phyloP scores from a whole-genome alignment of 2,329 filamentous ascomycete genomes.

The Neoarthrinium moseri region DNA sequence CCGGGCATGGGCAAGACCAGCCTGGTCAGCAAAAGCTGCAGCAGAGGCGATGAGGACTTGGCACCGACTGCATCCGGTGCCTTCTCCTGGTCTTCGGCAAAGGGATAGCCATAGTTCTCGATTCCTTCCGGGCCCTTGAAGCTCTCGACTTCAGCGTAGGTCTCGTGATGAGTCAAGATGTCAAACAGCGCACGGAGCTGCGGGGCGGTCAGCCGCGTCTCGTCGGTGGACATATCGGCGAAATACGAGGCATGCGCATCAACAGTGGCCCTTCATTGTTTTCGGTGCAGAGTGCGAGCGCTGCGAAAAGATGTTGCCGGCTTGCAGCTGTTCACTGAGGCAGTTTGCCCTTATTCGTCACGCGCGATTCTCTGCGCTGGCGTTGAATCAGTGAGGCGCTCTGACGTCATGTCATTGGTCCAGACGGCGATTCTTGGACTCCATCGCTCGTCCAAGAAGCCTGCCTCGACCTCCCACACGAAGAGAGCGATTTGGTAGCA shows the following conservation, averaged over 20 bases:
- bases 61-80: constrained; percentile 18
- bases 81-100: constrained; percentile 34
- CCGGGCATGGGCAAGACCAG: constrained; percentile 67
- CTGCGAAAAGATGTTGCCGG: too few species aligned
- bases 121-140: constrained; percentile 68
- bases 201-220: constrained; percentile 23
- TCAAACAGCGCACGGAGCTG: constrained; percentile 57
- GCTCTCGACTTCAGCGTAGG: constrained; percentile 66
- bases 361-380: too few species aligned
- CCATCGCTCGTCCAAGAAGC: too few species aligned
- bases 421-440: too few species aligned
- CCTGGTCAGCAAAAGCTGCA: constrained; percentile 66
- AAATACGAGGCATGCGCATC: neutral
- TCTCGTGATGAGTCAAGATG: constrained; percentile 59
- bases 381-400: too few species aligned
- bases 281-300: too few species aligned
- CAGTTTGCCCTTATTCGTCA: too few species aligned
- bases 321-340: too few species aligned
- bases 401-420: too few species aligned
- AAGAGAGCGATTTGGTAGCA: too few species aligned
- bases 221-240: neutral
- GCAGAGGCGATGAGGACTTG: constrained; percentile 57
- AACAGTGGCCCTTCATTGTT: neutral
- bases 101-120: constrained; percentile 68
- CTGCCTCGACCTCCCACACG: too few species aligned